Evolutionary conservation across 805 yeast genomes (phyloP).

Genomic region (Phaffomyces thermotolerans): DNA sequence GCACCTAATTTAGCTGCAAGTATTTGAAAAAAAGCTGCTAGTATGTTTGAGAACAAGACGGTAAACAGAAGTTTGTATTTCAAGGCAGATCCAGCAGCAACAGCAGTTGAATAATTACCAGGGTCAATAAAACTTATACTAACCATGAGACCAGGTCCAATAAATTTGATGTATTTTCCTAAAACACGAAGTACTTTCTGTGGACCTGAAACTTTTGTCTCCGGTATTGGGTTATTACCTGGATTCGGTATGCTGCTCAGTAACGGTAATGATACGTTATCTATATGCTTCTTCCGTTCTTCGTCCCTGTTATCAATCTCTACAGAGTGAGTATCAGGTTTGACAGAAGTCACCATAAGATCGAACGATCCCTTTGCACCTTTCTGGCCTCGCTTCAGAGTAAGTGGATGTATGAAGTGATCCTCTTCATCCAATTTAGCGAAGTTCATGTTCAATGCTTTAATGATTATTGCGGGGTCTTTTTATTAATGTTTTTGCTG

Average conservation of each 20-base stretch:
- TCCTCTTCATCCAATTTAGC: slow-evolving; percentile 15
- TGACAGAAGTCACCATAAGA: too few relatives aligned
- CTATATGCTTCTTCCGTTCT: not conserved
- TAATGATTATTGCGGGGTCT: not conserved
- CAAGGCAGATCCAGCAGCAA: slow-evolving; percentile 87
- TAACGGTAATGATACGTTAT: not conserved
- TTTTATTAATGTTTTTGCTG: not conserved
- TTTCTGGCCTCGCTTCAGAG: not conserved
- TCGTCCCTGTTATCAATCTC: not conserved
- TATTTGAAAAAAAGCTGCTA: slow-evolving; percentile 83
- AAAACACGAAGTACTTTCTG: slow-evolving; percentile 5
- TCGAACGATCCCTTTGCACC: not conserved
- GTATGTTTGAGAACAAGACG: slow-evolving; percentile 67
- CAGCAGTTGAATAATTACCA: slow-evolving; percentile 93
- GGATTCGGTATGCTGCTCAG: not conserved
- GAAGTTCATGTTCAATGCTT: slow-evolving; percentile 11
- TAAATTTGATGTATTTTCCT: slow-evolving; percentile 42
- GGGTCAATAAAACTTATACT: slow-evolving; percentile 97
- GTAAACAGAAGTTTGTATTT: slow-evolving; percentile 74
- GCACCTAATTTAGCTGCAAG: slow-evolving; percentile 85
- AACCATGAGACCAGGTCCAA: slow-evolving; percentile 97
- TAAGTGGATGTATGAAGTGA: not conserved
- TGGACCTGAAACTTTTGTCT: slow-evolving; percentile 2
- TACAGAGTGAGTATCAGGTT: not conserved
- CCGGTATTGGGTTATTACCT: not conserved